Conservation (phyloP, 2,329 filamentous ascomycete species). For the Pseudogymnoascus sp. region DNA sequence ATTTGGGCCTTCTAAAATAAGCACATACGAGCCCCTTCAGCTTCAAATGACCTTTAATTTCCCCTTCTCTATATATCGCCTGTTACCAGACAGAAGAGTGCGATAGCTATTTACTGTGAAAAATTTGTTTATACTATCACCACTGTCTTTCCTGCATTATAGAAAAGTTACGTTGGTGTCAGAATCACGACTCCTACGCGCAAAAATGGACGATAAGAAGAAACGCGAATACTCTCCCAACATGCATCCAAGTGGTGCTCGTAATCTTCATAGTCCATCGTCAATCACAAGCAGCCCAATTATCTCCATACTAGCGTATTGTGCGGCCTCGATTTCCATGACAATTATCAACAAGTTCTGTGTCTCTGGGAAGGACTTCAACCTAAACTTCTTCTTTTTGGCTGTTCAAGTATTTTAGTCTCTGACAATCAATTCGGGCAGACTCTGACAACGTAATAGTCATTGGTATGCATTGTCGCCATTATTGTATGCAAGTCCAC, state of each 20-base stretch:
- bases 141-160: background rate
- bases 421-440: background rate
- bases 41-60: background rate
- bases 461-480: slow-evolving; percentile 70
- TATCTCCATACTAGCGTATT: slow-evolving; percentile 75
- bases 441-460: slow-evolving; percentile 41
- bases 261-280: background rate
- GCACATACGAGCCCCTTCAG: background rate
- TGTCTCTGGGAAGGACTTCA: slow-evolving; percentile 76
- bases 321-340: slow-evolving; percentile 90
- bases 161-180: background rate
- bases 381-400: slow-evolving; percentile 87
- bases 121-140: too few relatives aligned
- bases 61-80: background rate
- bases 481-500: slow-evolving; percentile 70
- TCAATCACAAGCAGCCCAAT: slow-evolving; percentile 59
- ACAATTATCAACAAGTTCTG: slow-evolving; percentile 98
- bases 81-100: background rate
- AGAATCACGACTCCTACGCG: background rate
- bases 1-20: background rate
- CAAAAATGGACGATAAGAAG: slow-evolving; percentile 77
- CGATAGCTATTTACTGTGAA: background rate
- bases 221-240: slow-evolving; percentile 71
- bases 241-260: slow-evolving; percentile 46
- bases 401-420: slow-evolving; percentile 66